phyloP scores from a whole-genome alignment of 1,284 basidiomycete species.

The Mycena sp. region DNA sequence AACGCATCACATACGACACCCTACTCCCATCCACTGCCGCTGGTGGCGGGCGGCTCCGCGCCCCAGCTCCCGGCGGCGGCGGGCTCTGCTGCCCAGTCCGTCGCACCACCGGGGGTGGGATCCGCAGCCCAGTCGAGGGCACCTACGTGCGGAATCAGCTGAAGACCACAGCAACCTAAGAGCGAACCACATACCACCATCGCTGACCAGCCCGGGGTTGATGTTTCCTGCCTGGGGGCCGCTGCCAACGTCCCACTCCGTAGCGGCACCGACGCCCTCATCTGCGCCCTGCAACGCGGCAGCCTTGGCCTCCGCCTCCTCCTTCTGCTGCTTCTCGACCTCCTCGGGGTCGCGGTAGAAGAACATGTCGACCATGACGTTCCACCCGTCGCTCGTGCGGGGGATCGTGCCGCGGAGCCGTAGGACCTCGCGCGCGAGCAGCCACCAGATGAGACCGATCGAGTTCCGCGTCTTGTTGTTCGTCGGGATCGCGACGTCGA shows the following conservation, averaged over 20 bases:
- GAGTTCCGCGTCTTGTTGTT: conserved; percentile 99
- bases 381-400: conserved; percentile 92
- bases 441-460: conserved; percentile 98
- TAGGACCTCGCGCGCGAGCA: conserved; percentile 97
- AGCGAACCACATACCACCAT: conserved; percentile 61
- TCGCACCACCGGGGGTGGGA: conserved; percentile 55
- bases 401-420: conserved; percentile 94
- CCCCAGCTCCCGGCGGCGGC: conserved; percentile 65
- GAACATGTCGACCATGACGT: conserved; percentile 99
- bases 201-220: conserved; percentile 79
- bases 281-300: conserved; percentile 68
- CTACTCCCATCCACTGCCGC: conserved; percentile 72
- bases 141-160: conserved; percentile 50
- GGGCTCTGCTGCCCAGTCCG: conserved; percentile 89
- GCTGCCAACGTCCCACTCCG: conserved; percentile 84
- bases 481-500: conserved; percentile 98
- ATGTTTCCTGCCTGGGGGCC: conserved; percentile 74
- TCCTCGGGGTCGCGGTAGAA: conserved; percentile 99
- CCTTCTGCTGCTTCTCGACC: conserved; percentile 96
- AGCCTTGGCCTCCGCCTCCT: conserved; percentile 87
- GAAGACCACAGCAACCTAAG: conserved; percentile 5
- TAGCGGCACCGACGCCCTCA: conserved; percentile 57
- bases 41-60: conserved; percentile 53
- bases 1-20: too few relatives aligned
- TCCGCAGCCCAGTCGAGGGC: conserved; percentile 90